Conservation (phyloP, 495 filamentous ascomycete genomes). For the Rhypophila decipiens region DNA sequence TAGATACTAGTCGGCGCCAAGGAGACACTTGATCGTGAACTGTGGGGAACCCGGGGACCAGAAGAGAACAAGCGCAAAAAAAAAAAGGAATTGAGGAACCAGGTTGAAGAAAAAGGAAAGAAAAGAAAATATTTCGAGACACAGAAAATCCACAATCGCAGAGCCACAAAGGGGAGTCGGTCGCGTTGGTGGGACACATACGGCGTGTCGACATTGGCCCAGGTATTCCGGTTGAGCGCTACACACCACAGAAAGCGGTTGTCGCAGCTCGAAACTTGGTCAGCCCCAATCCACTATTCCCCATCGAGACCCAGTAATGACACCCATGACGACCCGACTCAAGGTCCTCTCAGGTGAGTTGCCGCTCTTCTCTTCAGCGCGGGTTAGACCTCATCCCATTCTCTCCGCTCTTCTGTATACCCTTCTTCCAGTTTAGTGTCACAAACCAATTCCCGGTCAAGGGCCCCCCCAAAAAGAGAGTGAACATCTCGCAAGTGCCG, state of each 20-base stretch:
- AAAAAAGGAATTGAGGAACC: neutral
- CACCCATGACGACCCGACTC: conserved; percentile 47
- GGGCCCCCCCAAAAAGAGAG: conserved; percentile 22
- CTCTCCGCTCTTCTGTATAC: conserved; percentile 21
- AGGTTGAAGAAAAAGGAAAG: neutral
- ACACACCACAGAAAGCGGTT: conserved; percentile 19
- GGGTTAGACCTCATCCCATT: conserved; percentile 18
- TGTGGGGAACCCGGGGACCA: neutral
- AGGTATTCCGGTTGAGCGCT: conserved; percentile 22
- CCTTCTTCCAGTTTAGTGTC: conserved; percentile 25
- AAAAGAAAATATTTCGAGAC: neutral
- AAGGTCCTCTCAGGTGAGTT: conserved; percentile 49
- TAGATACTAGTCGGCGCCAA: neutral
- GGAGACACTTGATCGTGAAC: neutral
- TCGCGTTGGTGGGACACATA: conserved; percentile 12
- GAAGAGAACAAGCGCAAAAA: neutral
- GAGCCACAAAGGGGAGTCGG: conserved; percentile 11
- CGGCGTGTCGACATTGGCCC: conserved; percentile 15
- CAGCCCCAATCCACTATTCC: conserved; percentile 32
- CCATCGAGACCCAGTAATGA: conserved; percentile 39
- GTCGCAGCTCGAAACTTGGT: conserved; percentile 28
- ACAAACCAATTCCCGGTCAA: conserved; percentile 18
- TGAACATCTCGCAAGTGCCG: conserved; percentile 19
- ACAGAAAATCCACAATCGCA: neutral
- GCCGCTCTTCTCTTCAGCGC: conserved; percentile 16